A percentile compares a stretch with the other conserved stretches of the same genome.
Evolutionary conservation across 2,329 filamentous ascomycete species (phyloP).

Genomic region (Xenoacremonium recifei): DNA sequence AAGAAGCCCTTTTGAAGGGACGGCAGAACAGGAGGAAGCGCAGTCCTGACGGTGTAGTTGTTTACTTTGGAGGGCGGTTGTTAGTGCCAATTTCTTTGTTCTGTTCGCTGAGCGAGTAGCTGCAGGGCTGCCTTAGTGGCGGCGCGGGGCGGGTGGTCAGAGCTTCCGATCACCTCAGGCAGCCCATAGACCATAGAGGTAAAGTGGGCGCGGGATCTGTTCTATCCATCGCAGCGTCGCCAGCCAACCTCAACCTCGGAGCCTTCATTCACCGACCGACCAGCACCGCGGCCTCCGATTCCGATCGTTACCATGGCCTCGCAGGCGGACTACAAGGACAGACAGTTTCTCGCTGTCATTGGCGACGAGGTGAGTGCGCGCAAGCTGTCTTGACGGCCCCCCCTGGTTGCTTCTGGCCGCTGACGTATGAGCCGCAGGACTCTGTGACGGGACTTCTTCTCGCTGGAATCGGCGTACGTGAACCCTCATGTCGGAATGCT

Average conservation of each 20-base stretch:
- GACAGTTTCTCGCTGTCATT: constrained; percentile 96
- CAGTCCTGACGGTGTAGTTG: constrained; percentile 13
- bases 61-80: constrained; percentile 23
- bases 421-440: constrained; percentile 62
- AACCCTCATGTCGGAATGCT: constrained; percentile 1
- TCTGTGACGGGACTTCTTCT: constrained; percentile 94
- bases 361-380: constrained; percentile 75
- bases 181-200: too few relatives aligned
- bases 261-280: too few relatives aligned
- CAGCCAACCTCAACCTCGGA: too few relatives aligned
- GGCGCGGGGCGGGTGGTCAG: constrained; percentile 27
- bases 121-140: constrained; percentile 13
- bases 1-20: not conserved
- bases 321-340: constrained; percentile 69
- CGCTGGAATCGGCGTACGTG: constrained; percentile 83
- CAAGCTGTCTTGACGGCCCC: not conserved
- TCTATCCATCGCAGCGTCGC: not conserved
- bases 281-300: constrained; percentile 2
- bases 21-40: not conserved
- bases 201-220: constrained; percentile 19
- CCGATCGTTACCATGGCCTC: constrained; percentile 41
- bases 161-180: constrained; percentile 22
- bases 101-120: constrained; percentile 12
- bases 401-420: constrained; percentile 10
- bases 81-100: constrained; percentile 20